Evolutionary conservation across 345 rosid genomes (phyloP).

Genomic region (Hibiscus mutabilis): DNA sequence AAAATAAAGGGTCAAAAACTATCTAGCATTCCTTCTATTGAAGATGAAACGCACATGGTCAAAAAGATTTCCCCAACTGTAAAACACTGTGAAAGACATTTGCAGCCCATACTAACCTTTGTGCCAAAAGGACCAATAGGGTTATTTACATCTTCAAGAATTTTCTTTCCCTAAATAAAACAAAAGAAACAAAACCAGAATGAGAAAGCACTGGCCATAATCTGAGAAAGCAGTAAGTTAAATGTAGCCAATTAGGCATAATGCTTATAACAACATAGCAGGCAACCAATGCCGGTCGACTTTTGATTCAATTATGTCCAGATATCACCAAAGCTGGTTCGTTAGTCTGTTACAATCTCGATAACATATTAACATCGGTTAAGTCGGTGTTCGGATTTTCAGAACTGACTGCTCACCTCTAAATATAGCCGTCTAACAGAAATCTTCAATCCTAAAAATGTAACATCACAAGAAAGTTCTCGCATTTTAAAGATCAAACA

Average conservation of each 20-base stretch:
- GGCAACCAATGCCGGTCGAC: not conserved
- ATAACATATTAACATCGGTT: not conserved
- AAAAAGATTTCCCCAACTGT: not conserved
- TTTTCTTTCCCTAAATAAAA: slow-evolving; percentile 50
- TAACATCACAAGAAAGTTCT: not conserved
- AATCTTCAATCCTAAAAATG: not conserved
- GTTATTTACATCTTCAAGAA: slow-evolving; percentile 53
- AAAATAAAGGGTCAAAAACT: not conserved
- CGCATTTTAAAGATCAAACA: too few relatives aligned
- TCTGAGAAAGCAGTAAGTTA: not conserved
- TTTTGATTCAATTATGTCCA: not conserved
- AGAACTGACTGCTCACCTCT: not conserved
- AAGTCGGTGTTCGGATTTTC: not conserved
- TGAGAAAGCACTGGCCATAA: not conserved
- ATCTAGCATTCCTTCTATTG: not conserved
- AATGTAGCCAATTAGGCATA: not conserved
- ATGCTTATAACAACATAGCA: not conserved
- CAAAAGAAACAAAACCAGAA: slow-evolving; percentile 5
- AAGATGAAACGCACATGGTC: not conserved
- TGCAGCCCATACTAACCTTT: slow-evolving; percentile 46
- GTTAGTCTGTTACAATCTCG: not conserved
- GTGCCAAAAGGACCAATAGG: slow-evolving; percentile 93
- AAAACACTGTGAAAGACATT: not conserved
- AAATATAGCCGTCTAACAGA: not conserved
- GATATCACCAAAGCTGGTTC: not conserved